Conservation (phyloP, 306 rosid genomes). For the Castanea mollissima region DNA sequence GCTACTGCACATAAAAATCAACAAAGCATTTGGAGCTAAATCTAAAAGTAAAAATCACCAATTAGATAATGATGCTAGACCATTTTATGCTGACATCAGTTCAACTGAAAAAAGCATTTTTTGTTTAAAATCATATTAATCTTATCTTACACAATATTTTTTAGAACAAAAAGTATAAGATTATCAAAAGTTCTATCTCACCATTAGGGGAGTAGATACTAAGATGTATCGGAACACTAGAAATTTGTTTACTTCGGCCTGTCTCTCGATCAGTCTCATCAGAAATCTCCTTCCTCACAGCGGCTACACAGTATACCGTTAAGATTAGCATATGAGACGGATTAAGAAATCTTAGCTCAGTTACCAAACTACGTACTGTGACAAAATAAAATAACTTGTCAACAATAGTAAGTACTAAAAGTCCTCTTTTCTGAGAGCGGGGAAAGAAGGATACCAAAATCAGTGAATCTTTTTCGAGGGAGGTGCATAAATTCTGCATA, state of each 20-base stretch:
- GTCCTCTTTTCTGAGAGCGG: neutral
- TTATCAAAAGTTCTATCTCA: conserved; percentile 30
- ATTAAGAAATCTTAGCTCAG: neutral
- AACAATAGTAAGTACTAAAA: neutral
- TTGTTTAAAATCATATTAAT: conserved; percentile 45
- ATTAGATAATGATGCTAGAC: neutral
- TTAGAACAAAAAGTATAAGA: neutral
- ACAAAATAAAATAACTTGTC: neutral
- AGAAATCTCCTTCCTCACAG: conserved; percentile 77
- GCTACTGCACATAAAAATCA: neutral
- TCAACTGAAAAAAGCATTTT: neutral
- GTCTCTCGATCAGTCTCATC: conserved; percentile 97
- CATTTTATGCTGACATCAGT: neutral
- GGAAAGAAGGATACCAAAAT: conserved; percentile 53
- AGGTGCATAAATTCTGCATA: conserved; percentile 92
- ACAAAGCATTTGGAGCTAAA: neutral
- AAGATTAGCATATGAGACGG: neutral
- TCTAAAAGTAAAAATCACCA: neutral
- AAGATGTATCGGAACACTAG: conserved; percentile 68
- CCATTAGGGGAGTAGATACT: conserved; percentile 89
- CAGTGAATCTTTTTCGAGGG: conserved; percentile 70
- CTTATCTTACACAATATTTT: conserved; percentile 30
- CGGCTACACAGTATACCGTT: conserved; percentile 18
- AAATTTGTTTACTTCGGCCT: conserved; percentile 38
- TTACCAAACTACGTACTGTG: neutral